Evolutionary conservation across 2,329 filamentous ascomycete species (phyloP).

Genomic region (Aureobasidium namibiae): DNA sequence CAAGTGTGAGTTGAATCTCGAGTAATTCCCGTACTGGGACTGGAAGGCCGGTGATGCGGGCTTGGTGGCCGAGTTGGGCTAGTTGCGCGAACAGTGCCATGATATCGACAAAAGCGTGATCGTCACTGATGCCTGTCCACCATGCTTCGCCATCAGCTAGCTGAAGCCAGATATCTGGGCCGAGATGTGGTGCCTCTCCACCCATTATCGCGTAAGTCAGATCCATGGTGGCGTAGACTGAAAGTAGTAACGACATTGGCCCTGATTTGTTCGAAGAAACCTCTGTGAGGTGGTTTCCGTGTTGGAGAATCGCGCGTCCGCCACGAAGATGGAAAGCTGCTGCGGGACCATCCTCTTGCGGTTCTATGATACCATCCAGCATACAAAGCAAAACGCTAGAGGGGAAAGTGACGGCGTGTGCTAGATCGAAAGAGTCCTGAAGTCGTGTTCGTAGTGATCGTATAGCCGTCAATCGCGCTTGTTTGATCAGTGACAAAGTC

Average conservation of each 20-base stretch:
- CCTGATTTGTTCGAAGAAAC: neutral
- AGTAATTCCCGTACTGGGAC: neutral
- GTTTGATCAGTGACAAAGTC: neutral
- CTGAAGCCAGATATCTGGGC: neutral
- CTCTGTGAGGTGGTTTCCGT: neutral
- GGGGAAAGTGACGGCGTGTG: neutral
- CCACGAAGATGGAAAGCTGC: neutral
- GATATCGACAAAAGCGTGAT: neutral
- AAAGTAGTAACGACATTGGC: neutral
- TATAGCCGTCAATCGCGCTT: conserved; percentile 1
- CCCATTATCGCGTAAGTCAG: neutral
- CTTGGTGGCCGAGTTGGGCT: neutral
- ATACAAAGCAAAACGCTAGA: neutral
- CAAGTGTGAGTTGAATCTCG: neutral
- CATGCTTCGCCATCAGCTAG: neutral
- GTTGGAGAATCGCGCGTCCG: neutral
- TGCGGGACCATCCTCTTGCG: neutral
- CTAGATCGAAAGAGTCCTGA: neutral
- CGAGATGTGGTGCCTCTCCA: neutral
- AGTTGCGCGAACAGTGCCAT: neutral
- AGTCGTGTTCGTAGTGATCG: neutral
- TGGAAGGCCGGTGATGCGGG: neutral
- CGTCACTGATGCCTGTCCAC: neutral
- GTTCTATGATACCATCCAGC: neutral
- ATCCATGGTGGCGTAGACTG: neutral